Conservation (phyloP, 2,329 filamentous ascomycete species). For the Xylariales sp. region DNA sequence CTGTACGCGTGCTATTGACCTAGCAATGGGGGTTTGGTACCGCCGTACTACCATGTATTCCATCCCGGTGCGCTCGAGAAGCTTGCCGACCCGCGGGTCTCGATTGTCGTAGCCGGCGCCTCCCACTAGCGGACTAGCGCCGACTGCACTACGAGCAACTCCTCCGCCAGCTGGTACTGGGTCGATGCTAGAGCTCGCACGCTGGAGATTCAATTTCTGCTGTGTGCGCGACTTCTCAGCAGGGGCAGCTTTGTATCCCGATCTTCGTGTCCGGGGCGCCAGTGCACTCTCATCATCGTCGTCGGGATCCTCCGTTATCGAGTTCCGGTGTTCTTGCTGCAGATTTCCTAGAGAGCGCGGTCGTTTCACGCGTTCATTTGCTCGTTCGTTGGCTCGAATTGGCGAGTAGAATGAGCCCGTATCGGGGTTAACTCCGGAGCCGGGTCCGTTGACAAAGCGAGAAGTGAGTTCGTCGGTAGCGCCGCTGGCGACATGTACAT, state of each 20-base stretch:
- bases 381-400: conserved; percentile 24
- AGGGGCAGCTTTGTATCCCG: conserved; percentile 34
- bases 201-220: conserved; percentile 70
- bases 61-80: conserved; percentile 65
- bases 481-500: conserved; percentile 4
- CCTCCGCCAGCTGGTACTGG: conserved; percentile 45
- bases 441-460: conserved; percentile 51
- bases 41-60: conserved; percentile 71
- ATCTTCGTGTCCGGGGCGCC: conserved; percentile 38
- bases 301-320: conserved; percentile 26
- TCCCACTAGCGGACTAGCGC: conserved; percentile 44
- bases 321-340: conserved; percentile 22
- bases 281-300: conserved; percentile 41
- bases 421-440: conserved; percentile 44
- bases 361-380: conserved; percentile 30
- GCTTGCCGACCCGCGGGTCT: conserved; percentile 59
- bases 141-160: conserved; percentile 35
- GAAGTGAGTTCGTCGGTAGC: conserved; percentile 47
- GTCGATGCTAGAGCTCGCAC: conserved; percentile 68
- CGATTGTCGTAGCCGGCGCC: conserved; percentile 52
- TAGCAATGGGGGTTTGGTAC: conserved; percentile 65
- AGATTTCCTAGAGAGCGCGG: conserved; percentile 39
- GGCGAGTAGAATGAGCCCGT: conserved; percentile 47
- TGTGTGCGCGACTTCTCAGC: conserved; percentile 63
- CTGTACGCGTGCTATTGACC: conserved; percentile 52